Evolutionary conservation across 495 filamentous ascomycete genomes (phyloP).

Genomic region (Penicillium longicatenatum): DNA sequence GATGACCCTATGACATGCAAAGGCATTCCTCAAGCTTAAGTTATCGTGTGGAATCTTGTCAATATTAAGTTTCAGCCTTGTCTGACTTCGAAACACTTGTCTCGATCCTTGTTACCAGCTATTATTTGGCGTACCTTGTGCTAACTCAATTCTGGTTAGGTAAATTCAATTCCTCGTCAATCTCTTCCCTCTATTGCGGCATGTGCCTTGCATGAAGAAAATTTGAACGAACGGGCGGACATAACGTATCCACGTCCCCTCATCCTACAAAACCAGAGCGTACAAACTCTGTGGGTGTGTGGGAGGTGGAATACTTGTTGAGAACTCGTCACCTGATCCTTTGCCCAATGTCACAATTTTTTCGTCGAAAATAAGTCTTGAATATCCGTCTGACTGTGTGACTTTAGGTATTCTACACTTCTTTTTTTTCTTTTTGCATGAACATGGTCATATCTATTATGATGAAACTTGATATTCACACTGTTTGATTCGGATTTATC

Average conservation of each 20-base stretch:
- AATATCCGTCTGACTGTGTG: conserved; percentile 20
- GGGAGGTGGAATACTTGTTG: conserved; percentile 82
- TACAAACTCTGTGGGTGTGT: conserved; percentile 84
- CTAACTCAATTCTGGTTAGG: conserved; percentile 52
- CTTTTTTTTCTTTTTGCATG: conserved; percentile 16
- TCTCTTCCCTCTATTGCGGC: conserved; percentile 18
- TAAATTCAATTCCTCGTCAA: conserved; percentile 49
- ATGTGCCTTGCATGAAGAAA: conserved; percentile 71
- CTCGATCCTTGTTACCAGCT: conserved; percentile 25
- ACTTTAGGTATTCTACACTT: conserved; percentile 34
- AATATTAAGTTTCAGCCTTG: conserved; percentile 95
- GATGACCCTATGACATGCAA: conserved; percentile 85
- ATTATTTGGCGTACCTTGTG: conserved; percentile 26
- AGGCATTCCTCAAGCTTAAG: conserved; percentile 99
- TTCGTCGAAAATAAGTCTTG: conserved; percentile 9
- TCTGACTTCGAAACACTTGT: conserved; percentile 63
- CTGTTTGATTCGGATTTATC: conserved; percentile 81
- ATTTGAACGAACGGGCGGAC: conserved; percentile 99
- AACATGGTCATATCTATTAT: conserved; percentile 56
- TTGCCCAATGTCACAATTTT: conserved; percentile 29
- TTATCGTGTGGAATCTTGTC: conserved; percentile 83
- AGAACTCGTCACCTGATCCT: conserved; percentile 93
- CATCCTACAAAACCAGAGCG: conserved; percentile 69
- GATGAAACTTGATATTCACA: conserved; percentile 91
- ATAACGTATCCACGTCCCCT: conserved; percentile 72